Evolutionary conservation across 371 early-diverging fungal genomes (phyloP).

Genomic region (Mortierella sp.): DNA sequence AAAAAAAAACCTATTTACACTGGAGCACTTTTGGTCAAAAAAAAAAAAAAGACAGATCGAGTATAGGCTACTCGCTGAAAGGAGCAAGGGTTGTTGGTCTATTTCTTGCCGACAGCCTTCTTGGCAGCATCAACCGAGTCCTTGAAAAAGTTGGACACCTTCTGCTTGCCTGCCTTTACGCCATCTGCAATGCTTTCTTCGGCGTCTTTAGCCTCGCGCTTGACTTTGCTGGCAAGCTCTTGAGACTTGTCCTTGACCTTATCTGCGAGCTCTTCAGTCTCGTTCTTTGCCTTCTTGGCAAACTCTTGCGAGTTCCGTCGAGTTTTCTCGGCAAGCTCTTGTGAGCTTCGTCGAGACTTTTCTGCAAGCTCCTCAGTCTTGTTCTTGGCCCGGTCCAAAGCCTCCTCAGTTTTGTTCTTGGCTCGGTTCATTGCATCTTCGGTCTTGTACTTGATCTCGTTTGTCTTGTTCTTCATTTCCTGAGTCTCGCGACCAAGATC

Average conservation of each 20-base stretch:
- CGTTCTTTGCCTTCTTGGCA: conserved; percentile 1
- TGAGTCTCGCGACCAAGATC: neutral
- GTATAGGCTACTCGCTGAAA: too few species aligned
- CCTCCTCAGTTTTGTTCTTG: conserved; percentile 4
- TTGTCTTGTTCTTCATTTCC: neutral
- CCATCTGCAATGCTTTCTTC: conserved; percentile 19
- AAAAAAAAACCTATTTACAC: too few species aligned
- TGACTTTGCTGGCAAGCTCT: conserved; percentile 1
- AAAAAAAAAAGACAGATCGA: too few species aligned
- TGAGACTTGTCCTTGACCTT: neutral
- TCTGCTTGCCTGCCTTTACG: conserved; percentile 32
- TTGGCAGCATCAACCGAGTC: conserved; percentile 35
- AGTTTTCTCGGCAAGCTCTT: conserved; percentile 15
- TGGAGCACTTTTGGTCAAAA: too few species aligned
- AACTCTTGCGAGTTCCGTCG: neutral
- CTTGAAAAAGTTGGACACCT: conserved; percentile 26
- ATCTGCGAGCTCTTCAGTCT: neutral
- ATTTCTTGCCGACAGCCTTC: conserved; percentile 31
- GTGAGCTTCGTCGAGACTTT: conserved; percentile 2
- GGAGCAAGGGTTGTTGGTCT: neutral
- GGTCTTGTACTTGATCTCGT: conserved; percentile 12
- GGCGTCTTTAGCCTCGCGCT: conserved; percentile 2
- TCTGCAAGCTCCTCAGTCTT: conserved; percentile 11
- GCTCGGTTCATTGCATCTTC: conserved; percentile 1
- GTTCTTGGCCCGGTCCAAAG: neutral